phyloP scores from a whole-genome alignment of 83 land plant genomes.

The Larix sibirica region DNA sequence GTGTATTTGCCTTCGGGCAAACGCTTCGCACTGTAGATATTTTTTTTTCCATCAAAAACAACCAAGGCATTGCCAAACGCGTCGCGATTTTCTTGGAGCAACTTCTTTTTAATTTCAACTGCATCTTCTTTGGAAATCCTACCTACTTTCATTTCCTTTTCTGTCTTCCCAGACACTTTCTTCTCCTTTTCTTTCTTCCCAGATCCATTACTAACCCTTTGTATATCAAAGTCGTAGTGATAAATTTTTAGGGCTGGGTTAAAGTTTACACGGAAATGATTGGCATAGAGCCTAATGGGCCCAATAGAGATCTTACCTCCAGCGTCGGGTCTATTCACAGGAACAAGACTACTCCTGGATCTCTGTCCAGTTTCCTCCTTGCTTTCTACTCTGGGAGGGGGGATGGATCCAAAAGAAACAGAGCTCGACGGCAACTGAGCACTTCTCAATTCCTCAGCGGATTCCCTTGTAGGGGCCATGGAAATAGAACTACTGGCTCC shows the following conservation, averaged over 20 bases:
- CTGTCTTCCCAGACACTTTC: not conserved
- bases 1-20: constrained; percentile 27
- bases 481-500: too few species aligned
- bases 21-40: constrained; percentile 27
- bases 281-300: constrained; percentile 17
- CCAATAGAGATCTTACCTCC: not conserved
- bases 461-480: too few species aligned
- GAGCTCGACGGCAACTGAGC: too few species aligned
- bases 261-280: constrained; percentile 36
- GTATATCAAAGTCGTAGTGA: constrained; percentile 42
- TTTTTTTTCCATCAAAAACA: constrained; percentile 52
- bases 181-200: too few species aligned
- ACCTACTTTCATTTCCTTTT: not conserved
- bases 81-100: not conserved
- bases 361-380: too few species aligned
- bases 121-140: constrained; percentile 22
- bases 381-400: too few species aligned
- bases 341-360: not conserved
- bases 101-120: constrained; percentile 18
- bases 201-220: not conserved
- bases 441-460: too few species aligned
- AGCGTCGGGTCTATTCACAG: not conserved
- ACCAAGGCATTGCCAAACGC: constrained; percentile 17
- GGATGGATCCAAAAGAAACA: too few species aligned
- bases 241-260: constrained; percentile 1